Percentiles rank a stretch among this genome's conserved stretches.
Conservation (phyloP, 2,329 filamentous ascomycete genomes). For the Incumbomyces lentus region DNA sequence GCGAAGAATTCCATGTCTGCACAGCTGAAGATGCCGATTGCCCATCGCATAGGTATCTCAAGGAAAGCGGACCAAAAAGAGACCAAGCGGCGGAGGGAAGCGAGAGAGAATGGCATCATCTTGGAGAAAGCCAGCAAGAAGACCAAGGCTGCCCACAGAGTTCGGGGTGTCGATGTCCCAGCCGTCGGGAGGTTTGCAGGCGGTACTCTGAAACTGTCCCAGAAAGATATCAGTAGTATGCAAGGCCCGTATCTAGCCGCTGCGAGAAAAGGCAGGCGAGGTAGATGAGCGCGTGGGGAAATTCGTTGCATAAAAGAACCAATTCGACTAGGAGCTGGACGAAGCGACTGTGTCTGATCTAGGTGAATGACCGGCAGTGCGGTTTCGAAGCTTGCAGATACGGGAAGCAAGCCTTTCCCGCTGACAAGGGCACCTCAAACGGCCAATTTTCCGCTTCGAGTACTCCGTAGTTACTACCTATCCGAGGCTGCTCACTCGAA, state of each 20-base stretch:
- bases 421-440: no score
- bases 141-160: conserved; percentile 36
- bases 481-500: no score
- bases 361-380: no score
- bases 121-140: conserved; percentile 50
- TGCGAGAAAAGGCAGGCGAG: conserved; percentile 3
- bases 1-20: conserved; percentile 63
- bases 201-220: conserved; percentile 68
- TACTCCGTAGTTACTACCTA: no score
- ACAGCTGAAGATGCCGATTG: conserved; percentile 82
- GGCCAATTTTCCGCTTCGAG: no score
- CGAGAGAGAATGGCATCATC: conserved; percentile 81
- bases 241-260: conserved; percentile 35
- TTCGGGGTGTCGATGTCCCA: conserved; percentile 61
- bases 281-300: conserved; percentile 3
- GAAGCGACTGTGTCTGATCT: no score
- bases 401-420: no score
- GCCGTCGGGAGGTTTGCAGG: conserved; percentile 70
- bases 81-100: conserved; percentile 61
- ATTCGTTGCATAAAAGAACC: neutral
- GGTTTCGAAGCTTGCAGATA: no score
- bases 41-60: conserved; percentile 73
- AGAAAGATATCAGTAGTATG: conserved; percentile 63
- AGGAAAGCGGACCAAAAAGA: conserved; percentile 58
- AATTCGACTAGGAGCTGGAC: no score